A percentile compares a stretch with the other conserved stretches of the same genome.
Conservation (phyloP, 306 rosid species). For the Herpetospermum pedunculosum region DNA sequence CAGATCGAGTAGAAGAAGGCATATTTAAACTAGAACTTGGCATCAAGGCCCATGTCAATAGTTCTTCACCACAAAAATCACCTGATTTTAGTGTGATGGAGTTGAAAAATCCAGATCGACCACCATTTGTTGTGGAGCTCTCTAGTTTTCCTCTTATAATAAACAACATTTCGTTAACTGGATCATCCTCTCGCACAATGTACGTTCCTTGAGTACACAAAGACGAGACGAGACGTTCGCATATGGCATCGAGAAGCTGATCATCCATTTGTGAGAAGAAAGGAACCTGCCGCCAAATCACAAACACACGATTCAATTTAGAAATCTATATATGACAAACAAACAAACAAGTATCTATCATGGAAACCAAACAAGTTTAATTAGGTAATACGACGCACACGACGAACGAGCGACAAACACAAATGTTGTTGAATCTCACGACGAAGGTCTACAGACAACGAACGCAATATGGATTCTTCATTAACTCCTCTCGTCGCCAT, state of each 20-base stretch:
- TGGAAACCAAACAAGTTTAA: too few species aligned
- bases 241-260: slow-evolving; percentile 87
- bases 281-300: too few species aligned
- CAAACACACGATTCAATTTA: too few species aligned
- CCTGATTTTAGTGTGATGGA: slow-evolving; percentile 74
- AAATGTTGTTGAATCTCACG: slow-evolving; percentile 82
- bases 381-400: too few species aligned
- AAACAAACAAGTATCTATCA: too few species aligned
- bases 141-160: slow-evolving; percentile 80
- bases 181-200: slow-evolving; percentile 64
- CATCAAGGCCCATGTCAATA: slow-evolving; percentile 84
- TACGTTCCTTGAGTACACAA: slow-evolving; percentile 63
- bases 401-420: slow-evolving; percentile 75
- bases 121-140: slow-evolving; percentile 86
- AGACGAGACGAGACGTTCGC: slow-evolving; percentile 72
- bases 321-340: too few species aligned
- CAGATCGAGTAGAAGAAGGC: slow-evolving; percentile 77
- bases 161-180: slow-evolving; percentile 73
- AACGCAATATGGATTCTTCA: slow-evolving; percentile 64
- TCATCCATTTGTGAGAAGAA: slow-evolving; percentile 97
- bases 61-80: slow-evolving; percentile 80
- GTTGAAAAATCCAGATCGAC: slow-evolving; percentile 69
- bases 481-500: slow-evolving; percentile 82
- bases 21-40: slow-evolving; percentile 58
- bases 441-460: slow-evolving; percentile 65